Evolutionary conservation across 768 basidiomycete species (phyloP).

Genomic region (Candolleomyces eurysporus): DNA sequence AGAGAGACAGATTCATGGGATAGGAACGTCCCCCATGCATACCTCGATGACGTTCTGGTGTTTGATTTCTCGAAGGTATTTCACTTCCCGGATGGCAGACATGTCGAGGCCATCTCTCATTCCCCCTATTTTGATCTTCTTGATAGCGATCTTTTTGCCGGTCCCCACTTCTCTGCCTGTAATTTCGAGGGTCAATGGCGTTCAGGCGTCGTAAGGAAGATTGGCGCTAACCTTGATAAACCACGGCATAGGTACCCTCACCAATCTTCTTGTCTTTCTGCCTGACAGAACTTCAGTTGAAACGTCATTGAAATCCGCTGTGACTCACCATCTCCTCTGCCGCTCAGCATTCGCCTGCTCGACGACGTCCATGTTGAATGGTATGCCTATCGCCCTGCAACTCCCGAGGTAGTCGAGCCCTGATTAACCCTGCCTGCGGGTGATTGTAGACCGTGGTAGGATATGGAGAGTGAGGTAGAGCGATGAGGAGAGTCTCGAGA

Average conservation of each 20-base stretch:
- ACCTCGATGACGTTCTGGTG: conserved; percentile 97
- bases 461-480: too few species aligned
- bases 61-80: conserved; percentile 89
- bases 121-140: conserved; percentile 95
- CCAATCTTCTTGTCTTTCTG: conserved; percentile 80
- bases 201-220: background rate
- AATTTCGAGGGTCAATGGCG: background rate
- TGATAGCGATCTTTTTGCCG: conserved; percentile 89
- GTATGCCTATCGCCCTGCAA: background rate
- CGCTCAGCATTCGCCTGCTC: conserved; percentile 74
- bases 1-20: background rate
- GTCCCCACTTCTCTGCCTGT: conserved; percentile 76
- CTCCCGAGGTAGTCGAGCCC: background rate
- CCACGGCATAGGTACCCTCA: conserved; percentile 94
- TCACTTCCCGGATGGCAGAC: conserved; percentile 98
- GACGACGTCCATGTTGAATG: conserved; percentile 67
- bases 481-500: too few species aligned
- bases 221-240: conserved; percentile 72
- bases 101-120: conserved; percentile 99
- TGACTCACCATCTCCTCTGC: conserved; percentile 62
- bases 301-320: background rate
- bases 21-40: conserved; percentile 11
- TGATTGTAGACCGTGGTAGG: too few species aligned
- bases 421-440: too few species aligned
- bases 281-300: conserved; percentile 37